Base-by-base conservation (phyloP, 495 filamentous ascomycete genomes). In the Lasiosphaeria ovina region DNA sequence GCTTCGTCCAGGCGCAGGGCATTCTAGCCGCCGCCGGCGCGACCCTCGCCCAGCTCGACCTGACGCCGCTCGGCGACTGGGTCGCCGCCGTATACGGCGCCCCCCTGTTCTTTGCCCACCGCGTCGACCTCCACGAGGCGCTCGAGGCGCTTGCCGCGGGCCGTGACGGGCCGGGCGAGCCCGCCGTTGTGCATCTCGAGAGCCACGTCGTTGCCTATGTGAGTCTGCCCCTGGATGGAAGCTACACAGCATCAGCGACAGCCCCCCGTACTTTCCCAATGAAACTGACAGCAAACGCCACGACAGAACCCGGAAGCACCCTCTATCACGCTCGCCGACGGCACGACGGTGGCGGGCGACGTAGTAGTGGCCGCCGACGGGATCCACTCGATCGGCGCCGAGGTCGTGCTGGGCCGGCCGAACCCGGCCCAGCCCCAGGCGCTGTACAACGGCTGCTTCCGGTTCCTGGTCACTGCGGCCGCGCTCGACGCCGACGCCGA, bases 301-400 rank as follows among this genome's bases (percentile, higher is more conserved):
- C 24, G 24, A 24, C 24, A 76, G 54, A 67, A 81, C 62, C 63
- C 71, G 4, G 76, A 81, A 48, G 64, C 58, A 3, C 78, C 77
- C 3, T 67, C 63, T 3, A 68, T 82, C 6, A 64, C 62, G 2
- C 63, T 81, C 1, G 58, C 66, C 6, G 72, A 75, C 54, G 76
- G 76, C 3, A 58, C 55, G 16, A 65, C 64, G 59, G 66, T 69
- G 45, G 45, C 48, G 61, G 76, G 62, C 1, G 81, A 84, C 60
- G 54, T 85, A 6, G 69, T 83, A 49, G 60, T 85, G n/a, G 72
- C 72, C 16, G 80, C 81, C 6, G 81, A 82, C 67, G 83, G 83
- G 0, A 61, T 82, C 49, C 79, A 84, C 54, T 71, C 76, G 8
- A 55, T 65, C 10, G 64, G 69, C 4, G 64, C 66, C 3, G 61